Conservation (phyloP, 1,284 basidiomycete genomes). For the Cutaneotrichosporon mucoides region DNA sequence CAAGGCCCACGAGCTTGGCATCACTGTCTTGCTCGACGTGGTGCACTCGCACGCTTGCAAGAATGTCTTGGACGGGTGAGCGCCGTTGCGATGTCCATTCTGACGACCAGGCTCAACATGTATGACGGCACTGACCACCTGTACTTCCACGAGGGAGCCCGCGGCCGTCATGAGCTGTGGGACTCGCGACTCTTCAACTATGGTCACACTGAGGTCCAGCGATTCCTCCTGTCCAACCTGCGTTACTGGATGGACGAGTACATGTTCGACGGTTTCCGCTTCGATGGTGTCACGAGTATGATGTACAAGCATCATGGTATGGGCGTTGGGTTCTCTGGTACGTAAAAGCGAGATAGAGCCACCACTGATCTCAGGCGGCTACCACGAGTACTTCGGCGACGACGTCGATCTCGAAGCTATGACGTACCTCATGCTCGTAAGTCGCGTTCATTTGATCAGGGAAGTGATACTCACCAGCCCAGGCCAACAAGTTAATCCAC, state of each 20-base stretch:
- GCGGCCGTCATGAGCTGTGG: constrained; percentile 93
- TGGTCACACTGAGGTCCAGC: constrained; percentile 83
- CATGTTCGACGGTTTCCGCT: constrained; percentile 94
- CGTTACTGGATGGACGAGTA: constrained; percentile 95
- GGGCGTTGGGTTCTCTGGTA: constrained; percentile 86
- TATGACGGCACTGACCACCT: constrained; percentile 95
- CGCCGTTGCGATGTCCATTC: neutral
- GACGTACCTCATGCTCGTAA: constrained; percentile 91
- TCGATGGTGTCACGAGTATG: constrained; percentile 98
- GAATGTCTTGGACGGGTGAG: constrained; percentile 79
- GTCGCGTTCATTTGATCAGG: neutral
- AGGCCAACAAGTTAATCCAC: constrained; percentile 93
- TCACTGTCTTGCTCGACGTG: constrained; percentile 90
- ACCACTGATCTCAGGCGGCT: constrained; percentile 57
- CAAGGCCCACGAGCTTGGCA: constrained; percentile 85
- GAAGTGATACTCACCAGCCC: neutral
- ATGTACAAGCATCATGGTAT: constrained; percentile 98
- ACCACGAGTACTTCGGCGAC: constrained; percentile 95
- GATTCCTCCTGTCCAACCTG: constrained; percentile 91
- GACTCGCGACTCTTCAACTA: constrained; percentile 95
- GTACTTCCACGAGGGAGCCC: constrained; percentile 91
- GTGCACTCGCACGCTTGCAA: constrained; percentile 99
- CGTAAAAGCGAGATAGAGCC: constrained; percentile 3
- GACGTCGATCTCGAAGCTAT: constrained; percentile 82
- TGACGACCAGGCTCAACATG: constrained; percentile 65